Evolutionary conservation across 164 flowering plant species (phyloP), one percentile per base, ranked within the genome.

Genomic region (Nymphaea colorata): DNA sequence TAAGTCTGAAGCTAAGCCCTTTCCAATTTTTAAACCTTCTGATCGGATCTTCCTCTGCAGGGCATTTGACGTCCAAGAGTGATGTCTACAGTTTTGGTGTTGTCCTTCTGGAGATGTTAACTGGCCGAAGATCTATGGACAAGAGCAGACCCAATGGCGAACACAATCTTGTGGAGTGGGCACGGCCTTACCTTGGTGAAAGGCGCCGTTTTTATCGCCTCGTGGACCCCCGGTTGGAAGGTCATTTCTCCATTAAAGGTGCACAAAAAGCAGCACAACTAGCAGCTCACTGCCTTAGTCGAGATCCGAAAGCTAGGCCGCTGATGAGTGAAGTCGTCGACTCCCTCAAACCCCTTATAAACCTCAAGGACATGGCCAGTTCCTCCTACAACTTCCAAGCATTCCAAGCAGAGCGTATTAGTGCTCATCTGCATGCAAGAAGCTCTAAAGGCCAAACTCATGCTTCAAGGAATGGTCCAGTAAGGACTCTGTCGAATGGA

Each of bases 51-150:
- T 67, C 36, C 64, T 66, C 64, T 18, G 18, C 80, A 91, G 97
- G 97, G 64, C 97, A 91, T 78, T 84, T 91, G 51, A 91, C 97
- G 42, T 91, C 93, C 60, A 82, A 75, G 78, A 91, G 97, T 68
- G 97, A 91, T 72, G 97, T 91, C 44, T 91, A 91, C 77, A 91
- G 97, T 71, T 91, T 89, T 73, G 97, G 97, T 8, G 97, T 91
- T 64, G 97, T 91, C 71, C 75, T 91, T 41, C 95, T 91, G 41
- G 97, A 91, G 74, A 89, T 91, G 93, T 71, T 91, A 51, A 86
- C 87, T 51, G 97, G 97, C 8, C 77, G 97, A 74, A 82, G 95
- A 76, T 91, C 97, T 66, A 88, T 91, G 95, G 97, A 91, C 76
- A 91, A 91, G 73, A 87, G 82, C 73, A 78, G 97, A 17, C 97